These are phyloP conservation scores for Endotrypanum monterogeii DNA, from an alignment of 208 protist species.

Conservation along the genomic window DNA sequence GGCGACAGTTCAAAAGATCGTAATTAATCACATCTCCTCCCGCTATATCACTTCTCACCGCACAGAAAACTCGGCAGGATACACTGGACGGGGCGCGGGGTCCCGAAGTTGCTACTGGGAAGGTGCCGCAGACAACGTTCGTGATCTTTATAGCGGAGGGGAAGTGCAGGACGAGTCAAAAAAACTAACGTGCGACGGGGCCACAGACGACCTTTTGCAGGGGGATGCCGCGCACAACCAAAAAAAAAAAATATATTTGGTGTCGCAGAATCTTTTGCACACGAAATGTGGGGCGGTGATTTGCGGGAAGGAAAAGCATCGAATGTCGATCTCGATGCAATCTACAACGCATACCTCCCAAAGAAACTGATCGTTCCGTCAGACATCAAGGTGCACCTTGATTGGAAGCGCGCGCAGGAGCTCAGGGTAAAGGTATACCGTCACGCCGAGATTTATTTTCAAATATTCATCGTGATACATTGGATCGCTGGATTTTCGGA, in stretches of 20 bases:
- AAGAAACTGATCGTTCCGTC: background rate
- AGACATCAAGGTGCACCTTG: constrained; percentile 13
- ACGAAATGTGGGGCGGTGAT: constrained; percentile 18
- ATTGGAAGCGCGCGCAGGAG: background rate
- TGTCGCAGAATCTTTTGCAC: no score
- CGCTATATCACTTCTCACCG: background rate
- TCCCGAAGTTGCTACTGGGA: background rate
- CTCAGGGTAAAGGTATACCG: background rate
- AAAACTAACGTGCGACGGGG: no score
- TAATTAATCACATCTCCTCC: background rate
- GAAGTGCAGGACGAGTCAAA: no score
- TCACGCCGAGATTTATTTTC: constrained; percentile 5
- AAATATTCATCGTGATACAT: constrained; percentile 13
- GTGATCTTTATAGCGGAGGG: background rate
- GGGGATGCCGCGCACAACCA: no score
- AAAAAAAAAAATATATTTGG: no score
- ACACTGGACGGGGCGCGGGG: background rate
- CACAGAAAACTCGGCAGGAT: background rate
- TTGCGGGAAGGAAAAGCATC: constrained; percentile 22
- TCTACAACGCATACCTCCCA: constrained; percentile 8
- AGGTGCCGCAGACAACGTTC: background rate
- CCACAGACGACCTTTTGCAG: no score
- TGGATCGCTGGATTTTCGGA: constrained; percentile 17
- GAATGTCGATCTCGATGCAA: constrained; percentile 18
- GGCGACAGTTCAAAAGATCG: no score